Percentiles rank a stretch among this genome's conserved stretches.
These are phyloP conservation scores for Prunus yedoensis DNA, from an alignment of 331 rosid genomes.

Conservation along the genomic window DNA sequence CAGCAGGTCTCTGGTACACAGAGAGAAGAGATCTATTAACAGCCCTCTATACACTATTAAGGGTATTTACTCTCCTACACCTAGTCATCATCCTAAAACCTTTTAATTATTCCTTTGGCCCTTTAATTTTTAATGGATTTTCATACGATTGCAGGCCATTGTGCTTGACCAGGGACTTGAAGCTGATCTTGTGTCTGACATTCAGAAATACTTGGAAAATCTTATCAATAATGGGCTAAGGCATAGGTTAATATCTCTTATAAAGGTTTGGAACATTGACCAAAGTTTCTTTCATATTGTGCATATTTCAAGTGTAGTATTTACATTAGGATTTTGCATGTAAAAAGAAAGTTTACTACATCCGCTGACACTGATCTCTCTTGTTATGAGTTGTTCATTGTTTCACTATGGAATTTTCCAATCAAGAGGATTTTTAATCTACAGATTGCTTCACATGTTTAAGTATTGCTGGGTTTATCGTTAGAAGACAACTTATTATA, in stretches of 20 bases:
- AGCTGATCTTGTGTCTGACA: conserved; percentile 65
- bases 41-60: conserved; percentile 73
- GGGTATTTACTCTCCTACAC: conserved; percentile 51
- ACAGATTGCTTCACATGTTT: background rate
- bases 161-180: conserved; percentile 95
- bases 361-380: background rate
- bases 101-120: conserved; percentile 11
- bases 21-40: conserved; percentile 91
- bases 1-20: conserved; percentile 93
- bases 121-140: conserved; percentile 14
- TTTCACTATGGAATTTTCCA: background rate
- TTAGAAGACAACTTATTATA: no score
- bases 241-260: conserved; percentile 74
- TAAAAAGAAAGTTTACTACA: background rate
- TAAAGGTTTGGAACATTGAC: conserved; percentile 61
- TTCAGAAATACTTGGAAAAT: conserved; percentile 85
- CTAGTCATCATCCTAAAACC: conserved; percentile 17
- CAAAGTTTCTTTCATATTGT: background rate
- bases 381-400: background rate
- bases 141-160: conserved; percentile 61
- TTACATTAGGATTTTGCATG: background rate
- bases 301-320: background rate
- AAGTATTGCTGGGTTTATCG: no score
- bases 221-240: conserved; percentile 76
- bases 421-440: background rate